Percentiles rank a stretch among this genome's conserved stretches.
Conservation (phyloP, 805 yeast genomes). For the Suhomyces kilbournensis region DNA sequence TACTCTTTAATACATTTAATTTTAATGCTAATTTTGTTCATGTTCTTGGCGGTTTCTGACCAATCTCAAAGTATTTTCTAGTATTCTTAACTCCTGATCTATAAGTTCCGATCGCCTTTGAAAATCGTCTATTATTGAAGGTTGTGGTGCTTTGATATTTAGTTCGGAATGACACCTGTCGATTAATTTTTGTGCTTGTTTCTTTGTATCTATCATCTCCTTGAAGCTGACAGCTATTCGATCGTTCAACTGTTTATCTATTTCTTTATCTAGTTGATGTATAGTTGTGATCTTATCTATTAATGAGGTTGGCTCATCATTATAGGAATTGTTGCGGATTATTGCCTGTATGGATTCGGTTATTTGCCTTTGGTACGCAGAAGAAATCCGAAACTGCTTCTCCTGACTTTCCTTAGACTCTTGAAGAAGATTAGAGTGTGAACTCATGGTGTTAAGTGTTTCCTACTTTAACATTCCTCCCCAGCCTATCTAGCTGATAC, state of each 20-base stretch:
- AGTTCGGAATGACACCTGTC: constrained; percentile 5
- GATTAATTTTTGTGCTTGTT: constrained; percentile 7
- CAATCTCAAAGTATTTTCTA: constrained; percentile 52
- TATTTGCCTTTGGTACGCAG: constrained; percentile 25
- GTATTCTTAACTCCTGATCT: constrained; percentile 68
- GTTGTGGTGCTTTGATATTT: background rate
- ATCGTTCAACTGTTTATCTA: constrained; percentile 33
- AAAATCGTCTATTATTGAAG: constrained; percentile 6
- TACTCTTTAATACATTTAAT: background rate
- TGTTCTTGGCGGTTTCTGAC: constrained; percentile 9
- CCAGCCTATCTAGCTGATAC: background rate
- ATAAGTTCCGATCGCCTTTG: constrained; percentile 55
- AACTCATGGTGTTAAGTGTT: constrained; percentile 7
- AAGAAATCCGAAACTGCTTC: constrained; percentile 24
- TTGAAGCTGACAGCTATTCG: constrained; percentile 26
- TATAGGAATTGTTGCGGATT: constrained; percentile 23
- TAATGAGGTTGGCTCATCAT: constrained; percentile 15
- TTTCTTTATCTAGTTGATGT: constrained; percentile 36
- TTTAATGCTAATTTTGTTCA: background rate
- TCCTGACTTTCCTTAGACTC: constrained; percentile 36
- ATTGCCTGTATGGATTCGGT: constrained; percentile 20
- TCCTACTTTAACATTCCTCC: background rate
- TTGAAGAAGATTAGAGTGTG: constrained; percentile 25
- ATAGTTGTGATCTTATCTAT: constrained; percentile 36
- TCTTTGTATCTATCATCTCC: constrained; percentile 12